These are phyloP conservation scores for Biscogniauxia sp. DNA, from an alignment of 2,329 filamentous ascomycete species.

Conservation along the genomic window DNA sequence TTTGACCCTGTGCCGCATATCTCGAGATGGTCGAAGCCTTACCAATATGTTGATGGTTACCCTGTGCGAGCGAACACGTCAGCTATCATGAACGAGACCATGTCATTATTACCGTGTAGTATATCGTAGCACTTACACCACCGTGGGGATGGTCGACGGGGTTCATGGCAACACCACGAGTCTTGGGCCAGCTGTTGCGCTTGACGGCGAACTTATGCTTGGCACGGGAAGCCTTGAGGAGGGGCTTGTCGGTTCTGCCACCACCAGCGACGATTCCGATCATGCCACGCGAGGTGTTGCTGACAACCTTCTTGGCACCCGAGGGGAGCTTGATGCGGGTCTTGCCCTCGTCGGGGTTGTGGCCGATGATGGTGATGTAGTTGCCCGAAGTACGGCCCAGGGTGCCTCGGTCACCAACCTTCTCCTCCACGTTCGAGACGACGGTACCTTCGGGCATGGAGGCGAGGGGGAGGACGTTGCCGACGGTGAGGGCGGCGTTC, in stretches of 20 bases:
- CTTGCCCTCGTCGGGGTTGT: constrained; percentile 99
- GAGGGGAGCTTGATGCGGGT: constrained; percentile 99
- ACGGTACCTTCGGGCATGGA: constrained; percentile 99
- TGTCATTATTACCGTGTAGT: not conserved
- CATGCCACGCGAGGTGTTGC: constrained; percentile 92
- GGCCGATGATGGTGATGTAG: constrained; percentile 97
- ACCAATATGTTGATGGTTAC: constrained; percentile 99
- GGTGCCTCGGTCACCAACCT: constrained; percentile 92
- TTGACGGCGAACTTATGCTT: constrained; percentile 99
- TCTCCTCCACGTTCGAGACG: constrained; percentile 98
- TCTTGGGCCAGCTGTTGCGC: constrained; percentile 99
- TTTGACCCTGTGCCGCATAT: constrained; percentile 97
- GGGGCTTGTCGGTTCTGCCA: constrained; percentile 99
- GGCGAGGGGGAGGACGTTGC: constrained; percentile 93
- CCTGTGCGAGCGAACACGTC: constrained; percentile 48
- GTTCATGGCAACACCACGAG: constrained; percentile 99
- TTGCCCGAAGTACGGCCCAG: constrained; percentile 97
- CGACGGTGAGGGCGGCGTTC: constrained; percentile 94
- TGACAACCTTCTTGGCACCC: constrained; percentile 98
- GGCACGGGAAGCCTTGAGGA: constrained; percentile 98
- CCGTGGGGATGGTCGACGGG: constrained; percentile 98
- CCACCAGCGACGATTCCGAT: constrained; percentile 99
- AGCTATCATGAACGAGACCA: constrained; percentile 31
- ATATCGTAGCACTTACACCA: constrained; percentile 59
- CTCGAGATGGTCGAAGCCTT: constrained; percentile 99